Evolutionary conservation across 1,284 basidiomycete genomes (phyloP), one percentile per base, ranked within the genome.

Genomic region (Rhodofomes roseus): DNA sequence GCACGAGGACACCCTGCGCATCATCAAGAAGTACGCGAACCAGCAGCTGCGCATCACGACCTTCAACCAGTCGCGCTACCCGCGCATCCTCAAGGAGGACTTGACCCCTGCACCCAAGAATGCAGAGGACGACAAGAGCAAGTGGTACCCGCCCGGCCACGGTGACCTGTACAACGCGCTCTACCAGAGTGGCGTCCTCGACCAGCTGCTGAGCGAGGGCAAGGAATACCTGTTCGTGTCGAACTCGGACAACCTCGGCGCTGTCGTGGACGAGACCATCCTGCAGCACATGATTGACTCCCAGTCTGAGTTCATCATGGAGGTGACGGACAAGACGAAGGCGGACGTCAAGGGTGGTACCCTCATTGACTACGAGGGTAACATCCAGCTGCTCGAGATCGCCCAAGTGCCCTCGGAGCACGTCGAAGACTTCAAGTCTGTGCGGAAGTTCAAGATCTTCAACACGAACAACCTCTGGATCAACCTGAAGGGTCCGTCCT

Each of bases 281-380:
- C 77, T 93, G 60, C 89, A 95, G 74, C 92, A 95, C 77, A 95
- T 96, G 90, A 88, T 94, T 59, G 87, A 94, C 69, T 83, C 84
- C 12, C 80, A 89, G 68, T 86, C 92, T 55, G 93, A 96, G 77
- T 96, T 96, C 81, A 75, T 97, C 72, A 96, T 97, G 95, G 96
- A 99, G 78, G 95, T 99, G 67, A 99, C 96, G 5, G 95, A 99
- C 84, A 98, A 99, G 87, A 98, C 96, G 73, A 98, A 98, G 83
- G 96, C 96, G 62, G 96, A 99, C 75, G 90, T 99, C 79, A 98
- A 99, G 81, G 96, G 96, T 84, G 96, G 96, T 78, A 99, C 96
- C 52, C 83, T 97, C 66, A 95, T 97, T 72, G 92, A 97, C 75
- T 97, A 97, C 74, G 92, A 98, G 50, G 96, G 96, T 60, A 89